Evolutionary conservation across 2,329 filamentous ascomycete genomes (phyloP).

Genomic region (Pseudofabraea citricarpa): DNA sequence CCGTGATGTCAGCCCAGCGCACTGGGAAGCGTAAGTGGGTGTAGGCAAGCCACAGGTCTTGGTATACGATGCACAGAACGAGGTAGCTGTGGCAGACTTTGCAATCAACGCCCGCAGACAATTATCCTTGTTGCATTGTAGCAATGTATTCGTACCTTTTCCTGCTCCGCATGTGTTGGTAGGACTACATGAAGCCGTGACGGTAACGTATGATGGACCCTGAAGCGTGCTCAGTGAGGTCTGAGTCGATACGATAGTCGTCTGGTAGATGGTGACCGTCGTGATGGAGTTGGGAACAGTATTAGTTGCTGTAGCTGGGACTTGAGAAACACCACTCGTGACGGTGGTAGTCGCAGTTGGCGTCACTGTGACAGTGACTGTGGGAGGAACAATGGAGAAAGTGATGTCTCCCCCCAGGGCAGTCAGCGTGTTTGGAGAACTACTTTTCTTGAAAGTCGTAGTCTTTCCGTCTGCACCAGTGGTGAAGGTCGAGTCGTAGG

Average conservation of each 20-base stretch:
- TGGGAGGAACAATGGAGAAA: neutral
- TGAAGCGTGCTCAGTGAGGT: neutral
- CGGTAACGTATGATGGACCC: neutral
- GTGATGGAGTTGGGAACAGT: neutral
- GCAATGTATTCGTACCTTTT: neutral
- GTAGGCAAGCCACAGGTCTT: neutral
- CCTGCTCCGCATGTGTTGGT: no score
- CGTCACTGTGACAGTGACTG: neutral
- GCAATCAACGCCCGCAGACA: constrained; percentile 6
- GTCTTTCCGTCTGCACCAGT: neutral
- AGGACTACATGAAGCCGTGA: neutral
- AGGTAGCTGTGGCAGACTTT: neutral
- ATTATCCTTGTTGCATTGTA: constrained; percentile 5
- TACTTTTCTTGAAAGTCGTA: neutral
- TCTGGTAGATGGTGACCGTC: neutral
- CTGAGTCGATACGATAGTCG: neutral
- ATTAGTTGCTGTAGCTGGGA: neutral
- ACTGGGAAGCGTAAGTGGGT: constrained; percentile 7
- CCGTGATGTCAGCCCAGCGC: constrained; percentile 3
- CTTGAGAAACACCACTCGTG: neutral
- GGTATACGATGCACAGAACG: constrained; percentile 4
- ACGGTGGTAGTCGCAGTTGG: neutral
- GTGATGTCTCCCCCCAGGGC: neutral
- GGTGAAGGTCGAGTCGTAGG: neutral
- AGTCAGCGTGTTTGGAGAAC: neutral